Conservation (phyloP, 768 basidiomycete species). For the Pilatotrama ljubarskyi region DNA sequence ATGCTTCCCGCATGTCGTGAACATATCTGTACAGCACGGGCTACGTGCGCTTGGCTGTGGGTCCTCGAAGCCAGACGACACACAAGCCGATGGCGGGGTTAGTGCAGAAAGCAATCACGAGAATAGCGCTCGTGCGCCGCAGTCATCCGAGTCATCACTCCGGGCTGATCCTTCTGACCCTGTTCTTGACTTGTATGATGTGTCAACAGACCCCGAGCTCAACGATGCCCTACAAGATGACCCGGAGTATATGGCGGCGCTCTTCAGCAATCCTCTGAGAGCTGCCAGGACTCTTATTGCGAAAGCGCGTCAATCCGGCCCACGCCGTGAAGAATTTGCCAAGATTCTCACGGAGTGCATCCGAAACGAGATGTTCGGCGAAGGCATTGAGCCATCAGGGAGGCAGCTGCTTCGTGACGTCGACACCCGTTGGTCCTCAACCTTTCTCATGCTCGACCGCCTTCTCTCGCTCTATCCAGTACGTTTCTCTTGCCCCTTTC, state of each 20-base stretch:
- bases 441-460: constrained; percentile 37
- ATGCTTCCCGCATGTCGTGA: too few species aligned
- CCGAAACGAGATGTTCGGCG: constrained; percentile 15
- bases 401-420: constrained; percentile 35
- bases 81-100: too few species aligned
- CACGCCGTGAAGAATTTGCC: constrained; percentile 30
- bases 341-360: constrained; percentile 31
- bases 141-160: too few species aligned
- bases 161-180: too few species aligned
- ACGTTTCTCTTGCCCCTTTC: too few species aligned
- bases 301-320: constrained; percentile 31
- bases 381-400: constrained; percentile 17
- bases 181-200: too few species aligned
- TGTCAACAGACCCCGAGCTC: constrained; percentile 13
- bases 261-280: constrained; percentile 27
- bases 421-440: constrained; percentile 39
- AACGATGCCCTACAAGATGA: not conserved
- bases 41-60: constrained; percentile 35
- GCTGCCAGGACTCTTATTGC: constrained; percentile 28
- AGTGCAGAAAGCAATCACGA: too few species aligned
- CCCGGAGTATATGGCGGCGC: not conserved
- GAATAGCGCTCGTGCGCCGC: too few species aligned
- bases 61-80: too few species aligned
- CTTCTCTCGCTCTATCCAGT: constrained; percentile 36
- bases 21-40: constrained; percentile 16